Base-by-base conservation (phyloP, 2,329 filamentous ascomycete genomes). In the Claviceps monticola region DNA sequence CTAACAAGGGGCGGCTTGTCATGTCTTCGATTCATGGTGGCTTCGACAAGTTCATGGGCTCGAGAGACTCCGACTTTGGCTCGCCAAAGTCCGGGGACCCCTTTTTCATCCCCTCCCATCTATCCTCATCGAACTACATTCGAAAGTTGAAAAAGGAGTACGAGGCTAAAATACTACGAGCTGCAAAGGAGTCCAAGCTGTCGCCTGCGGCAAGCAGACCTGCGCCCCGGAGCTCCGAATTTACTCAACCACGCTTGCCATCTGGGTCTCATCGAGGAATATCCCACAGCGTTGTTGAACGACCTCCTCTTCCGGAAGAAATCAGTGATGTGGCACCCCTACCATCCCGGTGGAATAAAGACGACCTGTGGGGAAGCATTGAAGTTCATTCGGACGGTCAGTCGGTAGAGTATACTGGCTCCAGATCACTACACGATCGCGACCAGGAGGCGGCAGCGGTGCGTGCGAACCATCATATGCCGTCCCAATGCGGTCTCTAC, bases 401-500 rank as follows among this genome's bases (percentile, higher is more conserved):
- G 49, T 84, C 91, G 60, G 81, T 94, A 52, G 80, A 78, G 59
- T 79, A 77, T 59, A 68, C 68, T 1, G 72, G 73, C 0, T 60
- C 68, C 1, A 76, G 74, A 59, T 68, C 65, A 23, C 62, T 71
- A 19, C 65, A 66, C 52, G 75, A 80, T 48, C 71, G 74, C 49
- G 79, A 83, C 7, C 73, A 86, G 61, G 93, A 97, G 64, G 87
- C 88, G 17, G 88, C 82, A 38, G 80, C 87, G 13, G 82, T 95
- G 53, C 82, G 93, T 52, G 80, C 90, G 29, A 86, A 98, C 65
- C 75, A 89, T 64, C 79, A 83, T 48, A 96, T 97, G 81, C 89
- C 93, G 4, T 76, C 82, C 38, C 85, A 95, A 62, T 93, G 87
- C 58, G 93, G 93, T 2, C 84, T 98, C 54, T 98, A 95, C 67